phyloP scores from a whole-genome alignment of 352 stramenopile genomes.

The Pythium aphanidermatum region DNA sequence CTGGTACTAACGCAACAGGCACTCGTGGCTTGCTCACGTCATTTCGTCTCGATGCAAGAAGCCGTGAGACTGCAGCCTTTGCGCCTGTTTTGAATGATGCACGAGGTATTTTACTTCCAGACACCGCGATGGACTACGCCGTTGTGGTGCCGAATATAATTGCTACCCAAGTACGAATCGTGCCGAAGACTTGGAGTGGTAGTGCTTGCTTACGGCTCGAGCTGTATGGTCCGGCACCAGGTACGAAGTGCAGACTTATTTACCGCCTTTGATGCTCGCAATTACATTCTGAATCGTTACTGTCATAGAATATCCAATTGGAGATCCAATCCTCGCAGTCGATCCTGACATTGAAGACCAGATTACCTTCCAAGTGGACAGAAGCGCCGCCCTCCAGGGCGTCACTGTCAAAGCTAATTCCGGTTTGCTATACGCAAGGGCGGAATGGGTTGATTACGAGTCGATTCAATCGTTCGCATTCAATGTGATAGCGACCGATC shows the following conservation, averaged over 20 bases:
- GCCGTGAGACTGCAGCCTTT: conserved; percentile 1
- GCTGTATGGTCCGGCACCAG: conserved; percentile 31
- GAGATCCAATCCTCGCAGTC: neutral
- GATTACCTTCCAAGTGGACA: conserved; percentile 6
- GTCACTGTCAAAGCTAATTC: conserved; percentile 11
- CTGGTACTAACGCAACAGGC: conserved; percentile 19
- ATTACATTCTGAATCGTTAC: conserved; percentile 3
- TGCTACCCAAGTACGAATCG: conserved; percentile 31
- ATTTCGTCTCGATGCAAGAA: conserved; percentile 12
- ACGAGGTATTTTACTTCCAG: neutral
- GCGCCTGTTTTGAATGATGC: neutral
- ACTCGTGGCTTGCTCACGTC: neutral
- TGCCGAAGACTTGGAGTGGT: conserved; percentile 32
- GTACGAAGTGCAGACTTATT: conserved; percentile 14
- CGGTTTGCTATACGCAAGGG: conserved; percentile 6
- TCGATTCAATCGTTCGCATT: neutral
- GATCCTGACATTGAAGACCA: conserved; percentile 15
- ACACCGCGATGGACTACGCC: neutral
- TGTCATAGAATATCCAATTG: conserved; percentile 3
- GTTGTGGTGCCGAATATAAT: conserved; percentile 25
- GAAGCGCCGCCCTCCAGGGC: conserved; percentile 7
- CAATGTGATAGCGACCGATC: conserved; percentile 4
- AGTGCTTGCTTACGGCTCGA: conserved; percentile 37
- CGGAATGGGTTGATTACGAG: conserved; percentile 24
- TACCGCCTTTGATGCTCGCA: neutral